A percentile compares a stretch with the other conserved stretches of the same genome.
Evolutionary conservation across 192 early-diverging fungal species (phyloP).

Genomic region (Haplosporangium gracile): DNA sequence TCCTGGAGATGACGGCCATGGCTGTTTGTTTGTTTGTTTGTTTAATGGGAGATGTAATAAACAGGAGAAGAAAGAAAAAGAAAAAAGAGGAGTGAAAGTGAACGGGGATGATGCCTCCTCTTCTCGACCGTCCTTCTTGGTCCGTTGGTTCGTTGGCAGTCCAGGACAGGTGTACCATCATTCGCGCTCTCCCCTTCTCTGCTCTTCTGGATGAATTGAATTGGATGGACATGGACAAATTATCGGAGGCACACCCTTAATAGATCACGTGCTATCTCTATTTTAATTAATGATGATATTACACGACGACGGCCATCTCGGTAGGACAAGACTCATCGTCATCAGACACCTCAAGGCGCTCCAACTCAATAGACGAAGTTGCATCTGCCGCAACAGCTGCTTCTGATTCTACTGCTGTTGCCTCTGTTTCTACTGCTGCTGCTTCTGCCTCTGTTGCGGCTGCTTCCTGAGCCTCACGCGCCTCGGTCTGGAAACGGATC

Average conservation of each 20-base stretch:
- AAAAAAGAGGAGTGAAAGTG: neutral
- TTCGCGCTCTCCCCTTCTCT: too few relatives aligned
- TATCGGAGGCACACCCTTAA: neutral
- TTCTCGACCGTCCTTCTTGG: neutral
- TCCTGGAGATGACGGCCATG: slow-evolving; percentile 40
- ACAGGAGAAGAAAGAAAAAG: neutral
- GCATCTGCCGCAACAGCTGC: neutral
- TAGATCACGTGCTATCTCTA: neutral
- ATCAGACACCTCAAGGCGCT: neutral
- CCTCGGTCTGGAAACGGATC: slow-evolving; percentile 39
- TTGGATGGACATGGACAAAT: neutral
- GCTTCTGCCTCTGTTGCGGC: neutral
- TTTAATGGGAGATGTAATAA: neutral
- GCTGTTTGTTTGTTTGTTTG: neutral
- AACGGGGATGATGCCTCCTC: too few relatives aligned
- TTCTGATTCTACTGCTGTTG: neutral
- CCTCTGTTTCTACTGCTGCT: neutral
- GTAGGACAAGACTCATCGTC: neutral
- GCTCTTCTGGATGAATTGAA: neutral
- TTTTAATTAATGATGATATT: neutral
- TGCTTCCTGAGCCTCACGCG: neutral
- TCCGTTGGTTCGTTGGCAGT: neutral
- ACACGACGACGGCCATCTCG: neutral
- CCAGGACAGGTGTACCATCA: neutral
- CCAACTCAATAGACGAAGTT: neutral